Conservation (phyloP, 1,284 basidiomycete species). For the Schizophyllum amplum region DNA sequence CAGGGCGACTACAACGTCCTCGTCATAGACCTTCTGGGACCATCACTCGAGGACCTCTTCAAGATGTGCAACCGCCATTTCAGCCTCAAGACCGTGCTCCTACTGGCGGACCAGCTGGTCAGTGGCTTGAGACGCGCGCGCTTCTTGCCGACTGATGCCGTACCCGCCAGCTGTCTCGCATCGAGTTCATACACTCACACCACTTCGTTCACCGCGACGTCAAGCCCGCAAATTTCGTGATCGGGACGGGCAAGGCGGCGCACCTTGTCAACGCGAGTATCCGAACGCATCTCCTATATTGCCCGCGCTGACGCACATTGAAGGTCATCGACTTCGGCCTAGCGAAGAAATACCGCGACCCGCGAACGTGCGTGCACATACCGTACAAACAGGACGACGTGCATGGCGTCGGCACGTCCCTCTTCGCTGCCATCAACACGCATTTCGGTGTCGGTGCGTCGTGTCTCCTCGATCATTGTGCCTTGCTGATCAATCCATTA, state of each 20-base stretch:
- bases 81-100: conserved; percentile 77
- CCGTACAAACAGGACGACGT: conserved; percentile 89
- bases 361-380: conserved; percentile 81
- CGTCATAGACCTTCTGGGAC: conserved; percentile 82
- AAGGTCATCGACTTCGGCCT: conserved; percentile 91
- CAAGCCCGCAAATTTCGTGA: conserved; percentile 94
- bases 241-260: conserved; percentile 50
- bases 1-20: conserved; percentile 88
- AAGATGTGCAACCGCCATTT: conserved; percentile 83
- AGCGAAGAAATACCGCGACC: conserved; percentile 91
- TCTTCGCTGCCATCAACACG: conserved; percentile 94
- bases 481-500: conserved; percentile 17
- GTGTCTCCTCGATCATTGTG: background rate
- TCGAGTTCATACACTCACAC: conserved; percentile 69
- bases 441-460: conserved; percentile 80
- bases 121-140: conserved; percentile 19
- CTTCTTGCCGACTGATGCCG: conserved; percentile 1
- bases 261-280: conserved; percentile 48
- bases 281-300: background rate
- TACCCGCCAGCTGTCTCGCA: conserved; percentile 50
- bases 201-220: conserved; percentile 88
- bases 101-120: conserved; percentile 79
- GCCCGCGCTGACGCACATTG: background rate
- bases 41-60: conserved; percentile 83
- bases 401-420: conserved; percentile 85